Conservation (phyloP, 345 rosid genomes). For the Boechera stricta region DNA sequence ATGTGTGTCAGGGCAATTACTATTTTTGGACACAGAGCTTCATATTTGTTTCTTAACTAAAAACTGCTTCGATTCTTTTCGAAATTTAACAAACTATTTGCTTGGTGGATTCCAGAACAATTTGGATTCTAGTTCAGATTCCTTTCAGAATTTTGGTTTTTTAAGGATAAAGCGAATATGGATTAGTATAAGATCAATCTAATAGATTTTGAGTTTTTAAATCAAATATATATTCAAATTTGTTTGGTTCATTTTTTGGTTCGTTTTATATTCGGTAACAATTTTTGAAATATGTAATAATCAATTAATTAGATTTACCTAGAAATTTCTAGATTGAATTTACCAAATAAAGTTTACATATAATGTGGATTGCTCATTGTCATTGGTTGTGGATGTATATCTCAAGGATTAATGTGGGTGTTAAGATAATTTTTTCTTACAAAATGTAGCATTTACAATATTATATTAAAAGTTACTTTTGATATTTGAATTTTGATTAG, state of each 20-base stretch:
- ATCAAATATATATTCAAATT: background rate
- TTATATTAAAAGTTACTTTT: no score
- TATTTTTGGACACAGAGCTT: conserved; percentile 39
- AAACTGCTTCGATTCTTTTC: conserved; percentile 22
- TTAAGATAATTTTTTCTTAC: background rate
- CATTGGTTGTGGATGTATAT: background rate
- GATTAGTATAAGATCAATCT: background rate
- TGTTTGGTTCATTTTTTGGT: background rate
- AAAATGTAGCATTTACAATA: no score
- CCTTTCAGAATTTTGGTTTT: background rate
- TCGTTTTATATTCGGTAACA: background rate
- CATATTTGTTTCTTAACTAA: conserved; percentile 31
- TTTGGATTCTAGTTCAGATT: conserved; percentile 4
- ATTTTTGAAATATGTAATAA: background rate
- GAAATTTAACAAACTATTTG: conserved; percentile 27
- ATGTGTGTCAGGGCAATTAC: conserved; percentile 32
- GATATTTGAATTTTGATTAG: background rate
- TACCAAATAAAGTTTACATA: background rate
- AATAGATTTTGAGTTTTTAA: background rate
- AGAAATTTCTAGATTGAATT: background rate
- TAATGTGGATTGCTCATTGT: background rate
- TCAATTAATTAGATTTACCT: background rate
- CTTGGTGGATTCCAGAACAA: conserved; percentile 2
- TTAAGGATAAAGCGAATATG: background rate
- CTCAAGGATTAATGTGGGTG: background rate